These are phyloP conservation scores for Comarum palustre DNA, from an alignment of 306 rosid species.

Conservation along the genomic window DNA sequence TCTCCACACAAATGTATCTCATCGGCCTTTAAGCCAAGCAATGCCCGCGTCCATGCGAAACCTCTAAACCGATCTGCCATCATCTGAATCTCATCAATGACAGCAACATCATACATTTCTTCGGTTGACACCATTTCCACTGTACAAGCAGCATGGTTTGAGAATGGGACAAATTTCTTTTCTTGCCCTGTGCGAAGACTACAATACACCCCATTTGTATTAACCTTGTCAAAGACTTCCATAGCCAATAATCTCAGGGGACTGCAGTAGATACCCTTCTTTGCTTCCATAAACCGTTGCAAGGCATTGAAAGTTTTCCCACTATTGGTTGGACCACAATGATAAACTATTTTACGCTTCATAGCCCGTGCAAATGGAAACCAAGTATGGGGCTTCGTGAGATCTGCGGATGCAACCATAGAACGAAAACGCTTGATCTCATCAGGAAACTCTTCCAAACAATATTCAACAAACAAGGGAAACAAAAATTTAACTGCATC, in stretches of 20 bases:
- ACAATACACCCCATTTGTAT: conserved; percentile 76
- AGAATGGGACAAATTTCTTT: conserved; percentile 74
- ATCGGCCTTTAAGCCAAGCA: conserved; percentile 87
- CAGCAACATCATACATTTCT: conserved; percentile 78
- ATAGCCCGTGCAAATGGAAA: conserved; percentile 92
- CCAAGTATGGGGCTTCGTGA: conserved; percentile 87
- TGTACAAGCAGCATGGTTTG: conserved; percentile 75
- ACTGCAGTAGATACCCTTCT: conserved; percentile 78
- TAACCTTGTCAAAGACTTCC: conserved; percentile 97
- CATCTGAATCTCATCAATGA: conserved; percentile 92
- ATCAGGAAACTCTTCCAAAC: conserved; percentile 64
- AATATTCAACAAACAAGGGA: conserved; percentile 79
- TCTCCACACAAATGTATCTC: conserved; percentile 88
- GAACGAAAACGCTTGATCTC: conserved; percentile 67
- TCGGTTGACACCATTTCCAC: conserved; percentile 87
- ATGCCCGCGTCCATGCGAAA: conserved; percentile 82
- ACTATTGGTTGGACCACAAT: conserved; percentile 96
- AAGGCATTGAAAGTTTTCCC: conserved; percentile 91
- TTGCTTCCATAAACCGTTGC: conserved; percentile 82
- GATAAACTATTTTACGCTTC: conserved; percentile 87
- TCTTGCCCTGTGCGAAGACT: conserved; percentile 80
- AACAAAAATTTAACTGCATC: conserved; percentile 72
- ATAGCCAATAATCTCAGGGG: conserved; percentile 85
- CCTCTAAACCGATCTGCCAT: conserved; percentile 72
- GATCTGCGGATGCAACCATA: conserved; percentile 70